phyloP scores from a whole-genome alignment of 495 filamentous ascomycete species.

The Neurospora sp. region DNA sequence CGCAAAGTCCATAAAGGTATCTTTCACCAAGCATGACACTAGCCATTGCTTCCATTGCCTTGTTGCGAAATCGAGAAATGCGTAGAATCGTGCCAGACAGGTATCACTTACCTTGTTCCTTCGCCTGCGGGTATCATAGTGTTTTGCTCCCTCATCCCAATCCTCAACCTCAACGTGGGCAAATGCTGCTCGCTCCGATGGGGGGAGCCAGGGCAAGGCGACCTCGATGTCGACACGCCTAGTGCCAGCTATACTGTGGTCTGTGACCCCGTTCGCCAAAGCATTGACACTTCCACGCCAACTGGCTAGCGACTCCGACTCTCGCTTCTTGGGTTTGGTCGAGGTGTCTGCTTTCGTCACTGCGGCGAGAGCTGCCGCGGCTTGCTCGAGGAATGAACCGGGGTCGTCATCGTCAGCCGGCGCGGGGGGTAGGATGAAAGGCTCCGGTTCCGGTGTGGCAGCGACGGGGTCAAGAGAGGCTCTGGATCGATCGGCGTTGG shows the following conservation, averaged over 20 bases:
- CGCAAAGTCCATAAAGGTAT: background rate
- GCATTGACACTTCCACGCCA: background rate
- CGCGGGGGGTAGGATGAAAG: background rate
- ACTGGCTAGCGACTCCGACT: background rate
- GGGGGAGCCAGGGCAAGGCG: constrained; percentile 11
- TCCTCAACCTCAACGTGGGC: constrained; percentile 10
- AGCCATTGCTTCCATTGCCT: background rate
- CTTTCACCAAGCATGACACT: background rate
- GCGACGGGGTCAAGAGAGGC: background rate
- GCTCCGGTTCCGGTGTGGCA: background rate
- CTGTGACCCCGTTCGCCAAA: background rate
- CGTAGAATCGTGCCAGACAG: background rate
- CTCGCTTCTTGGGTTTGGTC: background rate
- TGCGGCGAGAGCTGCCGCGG: background rate
- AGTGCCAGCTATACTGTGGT: background rate
- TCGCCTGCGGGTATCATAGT: constrained; percentile 1
- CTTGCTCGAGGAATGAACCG: constrained; percentile 4
- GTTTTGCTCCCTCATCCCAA: constrained; percentile 2
- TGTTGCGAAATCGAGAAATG: background rate
- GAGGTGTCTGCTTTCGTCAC: background rate
- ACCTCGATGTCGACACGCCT: constrained; percentile 16
- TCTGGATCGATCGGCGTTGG: background rate
- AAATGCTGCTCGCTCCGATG: constrained; percentile 6
- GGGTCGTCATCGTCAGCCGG: background rate
- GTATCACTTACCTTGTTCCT: constrained; percentile 13